Conservation (phyloP, 192 early-diverging fungal species). For the Ramicandelaber brevisporus region DNA sequence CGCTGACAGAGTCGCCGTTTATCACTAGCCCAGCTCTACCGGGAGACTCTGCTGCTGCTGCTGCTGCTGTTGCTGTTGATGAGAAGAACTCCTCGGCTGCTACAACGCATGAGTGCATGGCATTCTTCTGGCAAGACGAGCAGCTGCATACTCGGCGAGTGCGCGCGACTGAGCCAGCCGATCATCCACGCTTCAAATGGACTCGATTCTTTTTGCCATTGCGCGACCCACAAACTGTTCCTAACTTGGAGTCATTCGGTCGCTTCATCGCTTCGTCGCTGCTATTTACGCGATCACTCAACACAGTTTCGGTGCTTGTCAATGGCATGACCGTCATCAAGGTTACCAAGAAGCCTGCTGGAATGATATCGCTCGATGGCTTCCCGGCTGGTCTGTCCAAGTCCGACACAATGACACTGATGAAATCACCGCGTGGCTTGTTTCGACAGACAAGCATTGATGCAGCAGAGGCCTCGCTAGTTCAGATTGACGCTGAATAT, state of each 20-base stretch:
- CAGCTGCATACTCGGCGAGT: slow-evolving; percentile 63
- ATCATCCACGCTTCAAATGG: too few relatives aligned
- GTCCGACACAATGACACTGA: slow-evolving; percentile 28
- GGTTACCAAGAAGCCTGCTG: slow-evolving; percentile 44
- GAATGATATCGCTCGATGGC: too few relatives aligned
- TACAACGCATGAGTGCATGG: slow-evolving; percentile 66
- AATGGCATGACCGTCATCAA: slow-evolving; percentile 26
- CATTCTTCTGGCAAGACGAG: slow-evolving; percentile 72
- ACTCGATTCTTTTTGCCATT: slow-evolving; percentile 54
- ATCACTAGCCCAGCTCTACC: too few relatives aligned
- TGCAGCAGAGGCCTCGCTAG: too few relatives aligned
- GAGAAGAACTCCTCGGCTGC: too few relatives aligned
- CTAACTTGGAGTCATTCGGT: slow-evolving; percentile 23
- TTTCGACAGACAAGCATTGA: too few relatives aligned
- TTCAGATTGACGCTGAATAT: slow-evolving; percentile 22
- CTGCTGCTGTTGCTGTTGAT: too few relatives aligned
- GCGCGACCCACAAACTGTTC: slow-evolving; percentile 48
- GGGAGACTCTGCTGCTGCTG: too few relatives aligned
- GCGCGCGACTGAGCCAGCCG: too few relatives aligned
- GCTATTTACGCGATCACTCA: slow-evolving; percentile 54
- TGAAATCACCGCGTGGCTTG: background rate
- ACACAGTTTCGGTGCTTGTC: slow-evolving; percentile 31
- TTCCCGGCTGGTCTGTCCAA: too few relatives aligned
- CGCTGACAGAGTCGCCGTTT: slow-evolving; percentile 72
- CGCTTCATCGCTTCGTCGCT: slow-evolving; percentile 31